Percentiles rank a stretch among this genome's conserved stretches.
Conservation (phyloP, 805 yeast species). For the Scheffersomyces spartinae region DNA sequence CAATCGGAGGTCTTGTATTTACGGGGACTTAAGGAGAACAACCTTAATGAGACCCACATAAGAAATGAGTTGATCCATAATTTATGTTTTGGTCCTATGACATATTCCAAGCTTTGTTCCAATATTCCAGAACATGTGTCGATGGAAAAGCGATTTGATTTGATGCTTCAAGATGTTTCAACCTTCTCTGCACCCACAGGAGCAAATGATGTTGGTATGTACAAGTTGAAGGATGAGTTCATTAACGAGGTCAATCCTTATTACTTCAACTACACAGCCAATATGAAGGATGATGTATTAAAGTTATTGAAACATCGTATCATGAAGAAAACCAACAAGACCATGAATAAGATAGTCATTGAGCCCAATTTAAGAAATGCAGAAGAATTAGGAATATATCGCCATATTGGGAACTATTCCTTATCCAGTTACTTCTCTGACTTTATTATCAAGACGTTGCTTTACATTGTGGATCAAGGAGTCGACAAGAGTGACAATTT, state of each 20-base stretch:
- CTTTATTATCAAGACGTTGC: constrained; percentile 39
- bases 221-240: constrained; percentile 24
- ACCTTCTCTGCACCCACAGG: constrained; percentile 20
- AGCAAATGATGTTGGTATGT: constrained; percentile 25
- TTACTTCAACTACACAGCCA: constrained; percentile 65
- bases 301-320: constrained; percentile 42
- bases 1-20: constrained; percentile 58
- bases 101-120: constrained; percentile 57
- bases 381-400: constrained; percentile 21
- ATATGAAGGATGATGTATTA: constrained; percentile 77
- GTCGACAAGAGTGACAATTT: constrained; percentile 41
- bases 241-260: constrained; percentile 43
- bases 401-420: constrained; percentile 38
- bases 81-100: constrained; percentile 63
- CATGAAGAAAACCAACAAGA: constrained; percentile 24
- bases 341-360: constrained; percentile 39
- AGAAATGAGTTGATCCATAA: constrained; percentile 69
- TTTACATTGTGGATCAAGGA: constrained; percentile 22
- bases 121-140: constrained; percentile 68
- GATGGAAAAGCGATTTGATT: constrained; percentile 63
- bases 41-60: constrained; percentile 39
- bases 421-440: constrained; percentile 40
- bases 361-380: constrained; percentile 36
- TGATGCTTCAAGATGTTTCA: constrained; percentile 22
- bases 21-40: constrained; percentile 35